Percentiles rank a stretch among this genome's conserved stretches.
Conservation (phyloP, 1,284 basidiomycete species). For the Boletus semigastroideus region DNA sequence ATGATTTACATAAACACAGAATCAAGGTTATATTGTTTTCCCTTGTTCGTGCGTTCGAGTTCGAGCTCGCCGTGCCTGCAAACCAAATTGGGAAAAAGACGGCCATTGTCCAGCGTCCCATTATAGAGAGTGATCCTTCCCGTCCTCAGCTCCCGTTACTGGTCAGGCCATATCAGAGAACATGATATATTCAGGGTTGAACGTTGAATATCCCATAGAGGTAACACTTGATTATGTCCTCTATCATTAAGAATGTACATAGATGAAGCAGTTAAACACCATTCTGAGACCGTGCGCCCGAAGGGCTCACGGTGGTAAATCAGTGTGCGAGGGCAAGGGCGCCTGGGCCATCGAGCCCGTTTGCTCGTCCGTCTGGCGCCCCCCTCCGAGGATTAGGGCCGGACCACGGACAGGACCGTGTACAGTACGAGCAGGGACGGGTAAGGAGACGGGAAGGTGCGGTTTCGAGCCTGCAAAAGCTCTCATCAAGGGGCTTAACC, state of each 20-base stretch:
- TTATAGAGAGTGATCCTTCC: conserved; percentile 27
- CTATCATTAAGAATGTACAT: not conserved
- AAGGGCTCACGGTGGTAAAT: too few relatives aligned
- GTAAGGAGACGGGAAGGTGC: too few relatives aligned
- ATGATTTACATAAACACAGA: conserved; percentile 25
- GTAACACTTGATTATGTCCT: not conserved
- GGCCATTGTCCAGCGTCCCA: conserved; percentile 40
- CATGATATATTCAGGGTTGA: not conserved
- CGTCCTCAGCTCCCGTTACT: conserved; percentile 23
- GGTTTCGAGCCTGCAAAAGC: too few relatives aligned
- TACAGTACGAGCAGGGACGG: too few relatives aligned
- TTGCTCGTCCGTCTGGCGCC: too few relatives aligned
- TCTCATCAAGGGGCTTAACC: too few relatives aligned
- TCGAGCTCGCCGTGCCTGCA: conserved; percentile 49
- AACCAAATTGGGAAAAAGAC: conserved; percentile 41
- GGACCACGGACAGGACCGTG: too few relatives aligned
- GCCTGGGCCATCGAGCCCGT: too few relatives aligned
- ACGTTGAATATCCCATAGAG: not conserved
- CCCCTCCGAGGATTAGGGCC: too few relatives aligned
- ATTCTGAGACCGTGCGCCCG: too few relatives aligned
- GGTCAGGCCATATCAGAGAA: conserved; percentile 10
- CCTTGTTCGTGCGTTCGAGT: conserved; percentile 54
- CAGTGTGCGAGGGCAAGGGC: too few relatives aligned
- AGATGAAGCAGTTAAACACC: not conserved
- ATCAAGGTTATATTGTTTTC: conserved; percentile 62